Evolutionary conservation across 805 yeast species (phyloP).

Genomic region (Pichia manshurica): DNA sequence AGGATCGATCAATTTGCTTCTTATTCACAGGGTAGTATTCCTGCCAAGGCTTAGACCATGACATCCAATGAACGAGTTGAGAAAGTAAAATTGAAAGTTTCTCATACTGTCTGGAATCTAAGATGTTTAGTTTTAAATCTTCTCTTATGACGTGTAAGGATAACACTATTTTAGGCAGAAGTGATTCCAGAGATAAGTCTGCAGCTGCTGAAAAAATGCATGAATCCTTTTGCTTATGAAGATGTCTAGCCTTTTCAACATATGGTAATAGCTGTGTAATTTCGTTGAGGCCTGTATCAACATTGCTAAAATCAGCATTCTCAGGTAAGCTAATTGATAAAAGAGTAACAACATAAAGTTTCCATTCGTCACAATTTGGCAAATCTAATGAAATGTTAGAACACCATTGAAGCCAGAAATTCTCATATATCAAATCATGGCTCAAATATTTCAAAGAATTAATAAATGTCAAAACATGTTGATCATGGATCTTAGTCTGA

Average conservation of each 20-base stretch:
- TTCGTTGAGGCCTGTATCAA: constrained; percentile 16
- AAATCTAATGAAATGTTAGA: constrained; percentile 40
- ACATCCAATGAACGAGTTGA: constrained; percentile 60
- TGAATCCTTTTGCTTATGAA: constrained; percentile 5
- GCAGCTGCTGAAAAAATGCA: neutral
- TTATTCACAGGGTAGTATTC: constrained; percentile 43
- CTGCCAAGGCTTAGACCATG: constrained; percentile 68
- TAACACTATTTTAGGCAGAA: constrained; percentile 57
- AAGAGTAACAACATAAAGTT: constrained; percentile 47
- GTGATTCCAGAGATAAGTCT: constrained; percentile 30
- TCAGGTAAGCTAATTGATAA: constrained; percentile 47
- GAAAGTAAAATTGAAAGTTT: constrained; percentile 51
- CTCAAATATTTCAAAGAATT: constrained; percentile 46
- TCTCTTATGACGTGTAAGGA: constrained; percentile 75
- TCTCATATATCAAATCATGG: constrained; percentile 53
- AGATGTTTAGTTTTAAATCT: constrained; percentile 57
- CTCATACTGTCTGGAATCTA: constrained; percentile 32
- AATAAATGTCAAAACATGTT: constrained; percentile 41
- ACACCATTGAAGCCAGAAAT: constrained; percentile 61
- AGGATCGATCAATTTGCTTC: constrained; percentile 32
- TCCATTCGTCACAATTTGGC: constrained; percentile 49
- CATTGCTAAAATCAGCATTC: constrained; percentile 23
- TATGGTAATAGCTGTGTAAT: constrained; percentile 24
- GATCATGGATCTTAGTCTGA: constrained; percentile 39
- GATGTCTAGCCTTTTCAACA: constrained; percentile 18